phyloP scores from a whole-genome alignment of 495 filamentous ascomycete genomes.

The Daldinia loculata region DNA sequence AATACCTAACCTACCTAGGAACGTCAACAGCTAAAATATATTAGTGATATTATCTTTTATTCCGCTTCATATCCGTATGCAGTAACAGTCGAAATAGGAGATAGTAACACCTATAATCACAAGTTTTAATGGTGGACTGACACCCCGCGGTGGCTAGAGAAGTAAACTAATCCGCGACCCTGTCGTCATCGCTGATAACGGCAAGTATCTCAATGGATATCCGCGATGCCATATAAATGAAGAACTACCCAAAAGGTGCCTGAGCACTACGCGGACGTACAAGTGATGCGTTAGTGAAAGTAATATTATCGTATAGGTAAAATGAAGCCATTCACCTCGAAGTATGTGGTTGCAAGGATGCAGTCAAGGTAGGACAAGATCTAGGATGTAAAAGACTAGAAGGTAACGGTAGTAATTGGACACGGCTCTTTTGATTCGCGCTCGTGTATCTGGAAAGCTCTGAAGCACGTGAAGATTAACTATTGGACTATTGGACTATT shows the following conservation, averaged over 20 bases:
- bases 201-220: neutral
- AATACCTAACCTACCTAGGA: no score
- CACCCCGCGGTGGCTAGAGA: neutral
- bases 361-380: neutral
- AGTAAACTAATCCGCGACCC: neutral
- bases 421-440: neutral
- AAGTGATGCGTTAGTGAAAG: conserved; percentile 1
- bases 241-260: neutral
- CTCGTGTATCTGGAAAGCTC: neutral
- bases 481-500: neutral
- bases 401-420: neutral
- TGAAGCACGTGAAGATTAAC: neutral
- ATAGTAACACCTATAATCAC: neutral
- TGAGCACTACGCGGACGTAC: neutral
- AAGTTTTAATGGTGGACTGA: neutral
- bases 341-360: neutral
- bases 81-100: neutral
- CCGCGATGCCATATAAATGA: neutral
- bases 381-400: neutral
- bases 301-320: neutral
- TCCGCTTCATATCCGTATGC: neutral
- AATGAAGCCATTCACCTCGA: neutral
- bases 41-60: neutral
- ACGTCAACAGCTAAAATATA: neutral
- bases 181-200: conserved; percentile 5